These are phyloP conservation scores for Ceratobasidium sp. DNA, from an alignment of 1,284 basidiomycete genomes.

Conservation along the genomic window DNA sequence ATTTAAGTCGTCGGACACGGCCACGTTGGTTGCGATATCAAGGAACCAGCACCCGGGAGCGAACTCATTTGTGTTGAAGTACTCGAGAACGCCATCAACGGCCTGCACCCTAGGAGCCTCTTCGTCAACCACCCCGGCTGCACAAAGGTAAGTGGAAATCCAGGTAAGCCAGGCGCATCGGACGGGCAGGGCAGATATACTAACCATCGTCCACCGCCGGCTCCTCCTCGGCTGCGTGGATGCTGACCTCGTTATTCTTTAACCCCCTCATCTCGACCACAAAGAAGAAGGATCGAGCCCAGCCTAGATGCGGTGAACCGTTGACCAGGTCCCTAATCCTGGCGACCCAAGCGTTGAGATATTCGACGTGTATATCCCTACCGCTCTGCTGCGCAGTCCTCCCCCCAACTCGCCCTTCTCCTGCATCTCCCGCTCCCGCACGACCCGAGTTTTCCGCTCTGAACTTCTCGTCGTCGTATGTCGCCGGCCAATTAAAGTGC, in stretches of 20 bases:
- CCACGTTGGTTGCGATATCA: constrained; percentile 23
- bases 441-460: not conserved
- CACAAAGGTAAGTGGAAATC: not conserved
- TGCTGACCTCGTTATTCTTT: constrained; percentile 14
- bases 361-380: constrained; percentile 8
- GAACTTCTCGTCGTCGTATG: not conserved
- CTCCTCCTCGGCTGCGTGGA: not conserved
- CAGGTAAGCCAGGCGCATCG: not conserved
- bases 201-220: not conserved
- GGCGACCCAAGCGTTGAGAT: constrained; percentile 13
- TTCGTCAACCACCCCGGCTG: not conserved
- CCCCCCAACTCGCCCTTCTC: not conserved
- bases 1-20: not conserved
- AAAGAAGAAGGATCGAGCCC: constrained; percentile 27
- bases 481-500: not conserved
- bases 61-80: constrained; percentile 2
- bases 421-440: not conserved
- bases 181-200: not conserved
- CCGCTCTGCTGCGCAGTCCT: constrained; percentile 3
- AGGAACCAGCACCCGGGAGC: not conserved
- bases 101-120: not conserved
- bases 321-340: not conserved
- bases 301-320: not conserved
- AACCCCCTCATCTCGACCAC: constrained; percentile 26
- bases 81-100: not conserved